Evolutionary conservation across 2,329 filamentous ascomycete genomes (phyloP).

Genomic region (Hypoxylon sp.): DNA sequence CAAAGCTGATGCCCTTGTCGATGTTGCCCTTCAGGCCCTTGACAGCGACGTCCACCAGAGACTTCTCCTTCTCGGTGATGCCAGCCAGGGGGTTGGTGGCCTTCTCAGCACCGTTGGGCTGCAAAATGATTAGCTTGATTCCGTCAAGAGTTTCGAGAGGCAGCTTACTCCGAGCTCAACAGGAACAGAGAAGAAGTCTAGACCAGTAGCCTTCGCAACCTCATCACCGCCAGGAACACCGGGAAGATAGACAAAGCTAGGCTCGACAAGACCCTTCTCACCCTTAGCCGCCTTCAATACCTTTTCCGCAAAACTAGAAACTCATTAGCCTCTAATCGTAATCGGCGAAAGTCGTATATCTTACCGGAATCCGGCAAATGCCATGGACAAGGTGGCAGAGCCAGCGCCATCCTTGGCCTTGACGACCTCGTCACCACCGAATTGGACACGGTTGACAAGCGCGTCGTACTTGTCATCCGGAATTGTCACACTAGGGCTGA

Average conservation of each 20-base stretch:
- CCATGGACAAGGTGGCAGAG: conserved; percentile 94
- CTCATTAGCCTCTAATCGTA: conserved; percentile 32
- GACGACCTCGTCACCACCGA: conserved; percentile 97
- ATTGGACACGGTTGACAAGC: conserved; percentile 95
- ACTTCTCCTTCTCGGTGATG: conserved; percentile 90
- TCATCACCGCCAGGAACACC: conserved; percentile 90
- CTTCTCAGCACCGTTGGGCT: conserved; percentile 90
- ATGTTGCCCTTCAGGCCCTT: conserved; percentile 93
- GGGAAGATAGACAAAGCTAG: conserved; percentile 94
- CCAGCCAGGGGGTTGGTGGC: conserved; percentile 82
- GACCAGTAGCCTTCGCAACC: conserved; percentile 85
- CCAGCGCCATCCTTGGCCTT: conserved; percentile 94
- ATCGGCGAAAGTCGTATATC: conserved; percentile 46
- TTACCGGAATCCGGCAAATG: conserved; percentile 93
- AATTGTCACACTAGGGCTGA: conserved; percentile 83
- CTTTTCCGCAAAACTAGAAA: conserved; percentile 87
- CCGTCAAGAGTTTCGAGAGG: conserved; percentile 23
- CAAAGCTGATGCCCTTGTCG: conserved; percentile 91
- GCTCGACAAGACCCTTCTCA: conserved; percentile 93
- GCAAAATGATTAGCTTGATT: conserved; percentile 44
- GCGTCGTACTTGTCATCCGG: conserved; percentile 91
- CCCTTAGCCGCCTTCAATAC: conserved; percentile 90
- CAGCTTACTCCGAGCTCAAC: conserved; percentile 92
- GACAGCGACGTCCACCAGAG: conserved; percentile 81
- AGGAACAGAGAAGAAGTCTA: conserved; percentile 96